Evolutionary conservation across 768 basidiomycete genomes (phyloP), one percentile per base, ranked within the genome.

Genomic region (Mrakia frigida): DNA sequence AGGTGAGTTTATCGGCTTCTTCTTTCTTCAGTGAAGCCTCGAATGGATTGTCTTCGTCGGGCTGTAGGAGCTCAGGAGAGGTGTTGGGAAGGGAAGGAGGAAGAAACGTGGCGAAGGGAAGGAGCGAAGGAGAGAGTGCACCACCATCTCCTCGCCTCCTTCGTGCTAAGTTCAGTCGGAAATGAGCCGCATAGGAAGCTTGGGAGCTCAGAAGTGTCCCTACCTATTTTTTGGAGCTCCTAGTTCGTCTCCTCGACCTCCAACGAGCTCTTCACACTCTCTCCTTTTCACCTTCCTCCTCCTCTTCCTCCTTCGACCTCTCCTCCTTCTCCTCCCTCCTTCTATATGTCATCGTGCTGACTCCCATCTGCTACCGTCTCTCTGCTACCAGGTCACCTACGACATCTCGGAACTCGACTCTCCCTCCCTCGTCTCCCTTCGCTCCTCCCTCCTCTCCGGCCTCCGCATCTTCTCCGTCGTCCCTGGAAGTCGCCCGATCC

Each of bases 381-480:
- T 4, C 18, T 59, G 9, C 31, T 46, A 0, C 10, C 79, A 99
- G 97, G 93, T 98, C 79, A 92, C 90, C 18, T 98, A 94, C 84
- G 97, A 99, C 87, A 88, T 99, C 67, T 85, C 90, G 74, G 93
- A 98, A 88, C 89, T 99, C 65, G 89, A 91, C 79, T 82, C 86
- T 3, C 85, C 88, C 52, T 89, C 93, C 79, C 87, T 91, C 21
- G 86, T 90, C 41, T 86, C 90, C n/a, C 86, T 98, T 74, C 89
- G 94, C 67, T 93, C 97, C 83, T 95, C 94, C 2, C 86, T 99
- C 75, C 81, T 98, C 76, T 83, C 89, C 41, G 92, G 92, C 3
- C 85, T 99, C 70, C 84, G 90, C 79, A 86, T 84, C 74, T 91
- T 92, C 83, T 83, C 86, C 1, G 87, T 90, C 1, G 87, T 90